A percentile compares a stretch with the other conserved stretches of the same genome.
Conservation (phyloP, 2,329 filamentous ascomycete genomes). For the Botryosphaeria dothidea region DNA sequence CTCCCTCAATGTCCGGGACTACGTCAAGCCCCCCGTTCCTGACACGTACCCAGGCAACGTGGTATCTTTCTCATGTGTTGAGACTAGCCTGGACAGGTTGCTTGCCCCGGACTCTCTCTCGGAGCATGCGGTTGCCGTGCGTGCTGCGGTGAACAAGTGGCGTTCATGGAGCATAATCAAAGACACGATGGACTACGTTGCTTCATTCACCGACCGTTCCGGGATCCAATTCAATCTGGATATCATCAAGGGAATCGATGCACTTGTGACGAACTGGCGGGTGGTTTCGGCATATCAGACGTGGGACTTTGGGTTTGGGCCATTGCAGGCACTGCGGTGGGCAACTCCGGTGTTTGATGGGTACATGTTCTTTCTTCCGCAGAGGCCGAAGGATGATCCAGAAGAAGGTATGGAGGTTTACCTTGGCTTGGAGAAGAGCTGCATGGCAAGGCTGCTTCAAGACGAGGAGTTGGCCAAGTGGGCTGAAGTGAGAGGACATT, state of each 20-base stretch:
- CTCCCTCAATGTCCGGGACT: not conserved
- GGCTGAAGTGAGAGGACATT: constrained; percentile 1
- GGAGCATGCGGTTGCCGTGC: not conserved
- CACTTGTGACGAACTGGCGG: constrained; percentile 30
- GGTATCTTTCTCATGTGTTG: not conserved
- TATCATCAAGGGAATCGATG: constrained; percentile 29
- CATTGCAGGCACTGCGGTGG: constrained; percentile 23
- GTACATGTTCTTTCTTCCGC: constrained; percentile 24
- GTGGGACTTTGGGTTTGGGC: constrained; percentile 35
- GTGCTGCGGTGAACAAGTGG: constrained; percentile 24
- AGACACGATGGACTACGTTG: constrained; percentile 27
- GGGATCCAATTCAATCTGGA: constrained; percentile 25
- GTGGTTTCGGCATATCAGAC: constrained; percentile 25
- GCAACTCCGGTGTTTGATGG: constrained; percentile 23
- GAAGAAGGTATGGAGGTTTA: constrained; percentile 27
- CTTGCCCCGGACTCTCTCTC: not conserved
- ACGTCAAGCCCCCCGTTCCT: not conserved
- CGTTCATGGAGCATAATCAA: constrained; percentile 24
- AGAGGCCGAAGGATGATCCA: constrained; percentile 17
- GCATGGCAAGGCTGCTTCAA: constrained; percentile 21
- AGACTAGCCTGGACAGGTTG: not conserved
- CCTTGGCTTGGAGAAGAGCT: constrained; percentile 21
- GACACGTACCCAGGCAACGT: not conserved
- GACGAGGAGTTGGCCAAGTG: constrained; percentile 26
- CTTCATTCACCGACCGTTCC: constrained; percentile 24